Evolutionary conservation across 202 grass and related monocot species (phyloP), one percentile per base, ranked within the genome.

Genomic region (Panicum virgatum): DNA sequence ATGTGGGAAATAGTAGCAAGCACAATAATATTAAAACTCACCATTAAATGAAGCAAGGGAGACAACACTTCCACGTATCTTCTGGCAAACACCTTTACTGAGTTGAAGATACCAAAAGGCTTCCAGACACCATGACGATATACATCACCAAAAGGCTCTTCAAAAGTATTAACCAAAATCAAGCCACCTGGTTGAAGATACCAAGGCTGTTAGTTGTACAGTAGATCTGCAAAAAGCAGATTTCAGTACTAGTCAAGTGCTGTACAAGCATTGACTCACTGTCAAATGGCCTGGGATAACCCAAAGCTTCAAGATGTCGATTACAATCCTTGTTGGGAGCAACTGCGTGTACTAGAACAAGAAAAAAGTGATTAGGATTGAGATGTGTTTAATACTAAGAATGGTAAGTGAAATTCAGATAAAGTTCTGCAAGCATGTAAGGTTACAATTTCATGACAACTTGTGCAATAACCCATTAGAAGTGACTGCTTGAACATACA

Each of bases 101-200:
- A 65, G 34, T 38, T 38, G n/a, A n/a, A n/a, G n/a, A n/a, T n/a
- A n/a, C n/a, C n/a, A n/a, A n/a, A n/a, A n/a, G n/a, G 30, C 18
- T 38, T 38, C 62, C 62, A 65, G 34, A 65, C 62, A 65, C 62
- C 27, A 9, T 15, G 0, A 64, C 0, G 15, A 64, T 64, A 36
- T 38, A 64, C 7, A 37, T n/a, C n/a, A n/a, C 62, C 62, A 65
- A 65, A 65, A 65, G 14, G 2, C 13, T 38, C 32, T 65, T 65
- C 79, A 58, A 80, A 80, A 80, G 51, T 46, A 72, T 81, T 25
- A 25, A 81, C 66, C 79, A 81, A 81, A 18, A 7, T 16, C 38
- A 70, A 23, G 9, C 38, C 65, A 54, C 66, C 78, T 80, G 78
- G 11, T 58, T 25, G 45, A 45, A 71, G 38, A 50, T 61, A 62